These are phyloP conservation scores for Davidsoniella eucalypti DNA, from an alignment of 2,329 filamentous ascomycete genomes.

Conservation along the genomic window DNA sequence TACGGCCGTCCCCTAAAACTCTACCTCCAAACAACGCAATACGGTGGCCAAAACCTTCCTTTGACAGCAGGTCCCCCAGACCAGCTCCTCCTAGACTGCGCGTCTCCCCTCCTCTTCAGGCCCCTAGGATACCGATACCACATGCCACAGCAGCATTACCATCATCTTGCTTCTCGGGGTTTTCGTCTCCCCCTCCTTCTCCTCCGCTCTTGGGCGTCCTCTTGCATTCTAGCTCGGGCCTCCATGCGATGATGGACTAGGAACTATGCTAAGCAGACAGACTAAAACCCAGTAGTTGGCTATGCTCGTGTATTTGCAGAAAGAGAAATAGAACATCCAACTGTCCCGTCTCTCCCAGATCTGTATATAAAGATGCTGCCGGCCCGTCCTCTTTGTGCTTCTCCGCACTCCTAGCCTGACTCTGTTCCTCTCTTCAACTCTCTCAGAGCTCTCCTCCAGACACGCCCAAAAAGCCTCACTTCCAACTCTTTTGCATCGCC, in stretches of 20 bases:
- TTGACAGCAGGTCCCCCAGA: no score
- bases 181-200: background rate
- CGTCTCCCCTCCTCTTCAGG: no score
- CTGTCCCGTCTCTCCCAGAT: background rate
- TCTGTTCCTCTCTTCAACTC: no score
- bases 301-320: background rate
- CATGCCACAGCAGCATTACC: background rate
- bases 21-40: no score
- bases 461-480: background rate
- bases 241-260: background rate
- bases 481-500: background rate
- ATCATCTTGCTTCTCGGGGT: background rate
- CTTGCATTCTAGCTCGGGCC: background rate
- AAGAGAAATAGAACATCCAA: background rate
- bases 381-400: background rate
- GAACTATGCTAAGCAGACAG: background rate
- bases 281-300: background rate
- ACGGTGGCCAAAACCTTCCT: no score
- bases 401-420: background rate
- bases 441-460: no score
- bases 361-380: no score
- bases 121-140: background rate
- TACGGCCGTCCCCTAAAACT: no score
- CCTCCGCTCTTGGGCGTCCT: background rate
- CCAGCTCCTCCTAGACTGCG: no score